A percentile compares a stretch with the other conserved stretches of the same genome.
These are phyloP conservation scores for Fraxinus floribunda DNA, from an alignment of 305 asterid species.

Conservation along the genomic window DNA sequence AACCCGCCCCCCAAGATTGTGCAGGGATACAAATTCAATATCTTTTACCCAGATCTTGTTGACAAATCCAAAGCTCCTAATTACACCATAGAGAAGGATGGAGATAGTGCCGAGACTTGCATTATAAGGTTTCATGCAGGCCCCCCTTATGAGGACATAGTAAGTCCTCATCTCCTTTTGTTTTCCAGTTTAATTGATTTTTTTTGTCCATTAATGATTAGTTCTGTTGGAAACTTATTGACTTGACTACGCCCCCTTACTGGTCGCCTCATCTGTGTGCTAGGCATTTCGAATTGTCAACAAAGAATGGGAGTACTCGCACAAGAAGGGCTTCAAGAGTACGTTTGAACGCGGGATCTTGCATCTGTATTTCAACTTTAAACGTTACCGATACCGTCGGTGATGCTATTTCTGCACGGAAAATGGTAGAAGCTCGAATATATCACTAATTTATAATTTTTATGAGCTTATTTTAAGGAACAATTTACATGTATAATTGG, in stretches of 20 bases:
- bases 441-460: neutral
- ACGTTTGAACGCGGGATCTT: conserved; percentile 72
- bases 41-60: conserved; percentile 74
- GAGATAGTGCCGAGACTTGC: conserved; percentile 70
- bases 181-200: neutral
- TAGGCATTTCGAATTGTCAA: conserved; percentile 78
- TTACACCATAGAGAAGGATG: conserved; percentile 66
- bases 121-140: conserved; percentile 75
- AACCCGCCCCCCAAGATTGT: conserved; percentile 86
- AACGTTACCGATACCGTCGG: conserved; percentile 66
- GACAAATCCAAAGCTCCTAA: conserved; percentile 66
- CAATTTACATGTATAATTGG: neutral
- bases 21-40: conserved; percentile 78
- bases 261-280: conserved; percentile 18
- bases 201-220: neutral
- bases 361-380: conserved; percentile 77
- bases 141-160: conserved; percentile 87
- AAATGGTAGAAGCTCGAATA: neutral
- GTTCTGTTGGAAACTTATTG: neutral
- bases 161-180: conserved; percentile 36
- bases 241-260: neutral
- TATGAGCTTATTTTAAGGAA: neutral
- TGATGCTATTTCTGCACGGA: conserved; percentile 30
- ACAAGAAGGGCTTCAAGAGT: conserved; percentile 74
- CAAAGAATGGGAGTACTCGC: conserved; percentile 84